phyloP scores from a whole-genome alignment of 225 moss, liverwort and hornwort genomes.

The Lunularia cruciata region DNA sequence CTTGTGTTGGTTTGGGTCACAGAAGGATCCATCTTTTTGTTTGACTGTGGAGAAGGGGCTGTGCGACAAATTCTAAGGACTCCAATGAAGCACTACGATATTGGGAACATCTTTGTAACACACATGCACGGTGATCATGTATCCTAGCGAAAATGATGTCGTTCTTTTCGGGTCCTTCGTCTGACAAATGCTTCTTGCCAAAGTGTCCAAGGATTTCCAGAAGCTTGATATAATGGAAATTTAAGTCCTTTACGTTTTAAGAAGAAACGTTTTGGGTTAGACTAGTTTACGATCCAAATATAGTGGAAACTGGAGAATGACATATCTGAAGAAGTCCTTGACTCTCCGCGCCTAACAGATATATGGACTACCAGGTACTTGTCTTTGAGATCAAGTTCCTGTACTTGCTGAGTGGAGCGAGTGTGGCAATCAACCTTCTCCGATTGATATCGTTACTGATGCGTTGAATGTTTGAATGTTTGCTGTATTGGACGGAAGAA shows the following conservation, averaged over 20 bases:
- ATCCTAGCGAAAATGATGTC: constrained; percentile 48
- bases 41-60: constrained; percentile 97
- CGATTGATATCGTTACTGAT: no score
- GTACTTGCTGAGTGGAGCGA: not conserved
- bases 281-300: not conserved
- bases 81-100: constrained; percentile 77
- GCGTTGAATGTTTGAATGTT: no score
- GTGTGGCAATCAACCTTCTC: no score
- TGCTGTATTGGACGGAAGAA: not conserved
- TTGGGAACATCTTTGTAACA: constrained; percentile 87
- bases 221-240: not conserved
- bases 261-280: no score
- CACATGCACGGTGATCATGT: constrained; percentile 99
- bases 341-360: constrained; percentile 52
- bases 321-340: constrained; percentile 29
- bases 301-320: not conserved
- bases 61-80: constrained; percentile 80
- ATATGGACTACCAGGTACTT: constrained; percentile 91
- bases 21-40: constrained; percentile 87
- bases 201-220: not conserved
- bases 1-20: constrained; percentile 18
- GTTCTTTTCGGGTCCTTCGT: not conserved
- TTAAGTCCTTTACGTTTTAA: not conserved
- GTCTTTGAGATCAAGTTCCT: not conserved
- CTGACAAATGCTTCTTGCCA: not conserved